phyloP scores from a whole-genome alignment of 2,329 filamentous ascomycete genomes.

The Cryphonectria parasitica region DNA sequence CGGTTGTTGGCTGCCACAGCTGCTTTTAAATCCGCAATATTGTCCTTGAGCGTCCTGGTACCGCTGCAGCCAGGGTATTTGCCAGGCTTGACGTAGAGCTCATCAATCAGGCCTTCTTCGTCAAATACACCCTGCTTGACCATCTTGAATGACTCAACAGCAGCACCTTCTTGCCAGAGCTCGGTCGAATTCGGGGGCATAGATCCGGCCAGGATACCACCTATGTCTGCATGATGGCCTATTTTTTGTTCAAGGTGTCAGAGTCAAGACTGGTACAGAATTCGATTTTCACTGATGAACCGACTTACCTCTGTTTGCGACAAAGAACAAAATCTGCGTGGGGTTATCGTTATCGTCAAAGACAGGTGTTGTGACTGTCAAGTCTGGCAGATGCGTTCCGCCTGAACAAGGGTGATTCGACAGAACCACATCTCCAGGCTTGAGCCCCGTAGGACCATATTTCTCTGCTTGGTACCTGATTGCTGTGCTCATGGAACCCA shows the following conservation, averaged over 20 bases:
- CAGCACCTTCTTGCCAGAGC: slow-evolving; percentile 67
- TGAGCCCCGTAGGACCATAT: slow-evolving; percentile 69
- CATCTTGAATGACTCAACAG: slow-evolving; percentile 69
- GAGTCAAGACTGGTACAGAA: background rate
- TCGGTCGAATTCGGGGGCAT: slow-evolving; percentile 78
- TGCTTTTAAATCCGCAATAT: slow-evolving; percentile 83
- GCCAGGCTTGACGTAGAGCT: slow-evolving; percentile 74
- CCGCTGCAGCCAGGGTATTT: slow-evolving; percentile 76
- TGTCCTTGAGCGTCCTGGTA: slow-evolving; percentile 78
- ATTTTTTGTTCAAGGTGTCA: slow-evolving; percentile 48
- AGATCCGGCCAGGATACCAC: slow-evolving; percentile 78
- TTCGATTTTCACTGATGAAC: background rate
- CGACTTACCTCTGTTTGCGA: slow-evolving; percentile 53
- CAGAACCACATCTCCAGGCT: slow-evolving; percentile 79
- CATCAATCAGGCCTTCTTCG: slow-evolving; percentile 72
- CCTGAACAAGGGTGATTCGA: slow-evolving; percentile 85
- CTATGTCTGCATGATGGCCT: slow-evolving; percentile 83
- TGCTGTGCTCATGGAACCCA: slow-evolving; percentile 83
- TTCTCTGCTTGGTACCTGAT: slow-evolving; percentile 78
- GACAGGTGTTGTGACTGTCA: slow-evolving; percentile 79
- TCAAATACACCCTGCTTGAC: slow-evolving; percentile 77
- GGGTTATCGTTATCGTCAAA: slow-evolving; percentile 64
- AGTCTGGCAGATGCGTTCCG: slow-evolving; percentile 81
- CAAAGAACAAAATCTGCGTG: slow-evolving; percentile 75
- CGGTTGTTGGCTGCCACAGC: slow-evolving; percentile 87